Evolutionary conservation across 495 filamentous ascomycete genomes (phyloP), one percentile per base, ranked within the genome.

Genomic region (Penicillium manginii): DNA sequence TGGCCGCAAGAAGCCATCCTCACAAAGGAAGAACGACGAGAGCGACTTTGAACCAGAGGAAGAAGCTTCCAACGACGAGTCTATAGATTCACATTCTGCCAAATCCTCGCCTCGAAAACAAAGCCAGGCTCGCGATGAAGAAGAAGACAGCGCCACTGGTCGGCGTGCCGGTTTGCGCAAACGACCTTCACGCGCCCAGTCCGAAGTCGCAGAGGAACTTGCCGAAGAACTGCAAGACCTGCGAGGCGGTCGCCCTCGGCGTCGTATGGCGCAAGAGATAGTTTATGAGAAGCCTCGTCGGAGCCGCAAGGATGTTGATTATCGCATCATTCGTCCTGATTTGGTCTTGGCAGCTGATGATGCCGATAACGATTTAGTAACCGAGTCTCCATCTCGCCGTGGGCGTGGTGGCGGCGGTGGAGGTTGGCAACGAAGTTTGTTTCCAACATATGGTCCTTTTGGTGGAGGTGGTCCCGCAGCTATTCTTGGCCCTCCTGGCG

Each of bases 371-470:
- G 88, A 86, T 32, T 22, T 56, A 4, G 76, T 81, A 22, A 81
- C 85, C 2, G 72, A 77, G 42, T 91, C 90, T 11, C 91, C 90
- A 22, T 88, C 87, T 22, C 87, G 87, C 57, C 81, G 82, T 61
- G 83, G 82, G 46, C 78, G 81, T 33, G 69, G 70, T 37, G 85
- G 83, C 33, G 82, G 79, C 35, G 69, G 68, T 40, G 85, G 83
- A 40, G 81, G 79, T 37, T 93, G 83, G 86, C 86, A 91, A 54
- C 87, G 89, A 58, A 88, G 80, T 56, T 80, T 97, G 10, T 93
- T 93, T 66, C 88, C 90, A 19, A 96, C 91, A 3, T 87, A 84
- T 69, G 94, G 96, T 11, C 93, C 96, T 1, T 96, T 98, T 74
- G 94, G 94, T 60, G 94, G 94, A 48, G 86, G 85, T 49, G 89